phyloP scores from a whole-genome alignment of 1,284 basidiomycete species.

The Ustilago esculenta region DNA sequence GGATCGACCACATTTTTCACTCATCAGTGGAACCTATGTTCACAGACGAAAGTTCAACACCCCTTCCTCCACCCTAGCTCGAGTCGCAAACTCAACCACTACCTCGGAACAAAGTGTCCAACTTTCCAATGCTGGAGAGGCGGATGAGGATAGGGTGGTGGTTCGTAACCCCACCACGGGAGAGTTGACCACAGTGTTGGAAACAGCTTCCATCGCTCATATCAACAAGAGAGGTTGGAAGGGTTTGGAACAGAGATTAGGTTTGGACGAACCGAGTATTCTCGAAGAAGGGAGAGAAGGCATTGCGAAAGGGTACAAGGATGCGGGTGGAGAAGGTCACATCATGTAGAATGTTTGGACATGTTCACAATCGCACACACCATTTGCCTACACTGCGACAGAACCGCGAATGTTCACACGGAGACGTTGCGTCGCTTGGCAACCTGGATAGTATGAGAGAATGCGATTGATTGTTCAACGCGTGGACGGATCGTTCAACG shows the following conservation, averaged over 20 bases:
- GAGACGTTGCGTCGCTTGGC: too few species aligned
- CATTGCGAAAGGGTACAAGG: constrained; percentile 84
- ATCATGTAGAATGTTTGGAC: constrained; percentile 27
- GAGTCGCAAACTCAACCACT: constrained; percentile 1
- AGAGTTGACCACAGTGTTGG: constrained; percentile 70
- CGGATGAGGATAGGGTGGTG: constrained; percentile 68
- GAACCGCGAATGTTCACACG: too few species aligned
- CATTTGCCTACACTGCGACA: too few species aligned
- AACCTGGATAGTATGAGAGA: too few species aligned
- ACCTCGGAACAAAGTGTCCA: constrained; percentile 2
- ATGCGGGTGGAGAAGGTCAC: constrained; percentile 51
- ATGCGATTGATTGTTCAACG: too few species aligned
- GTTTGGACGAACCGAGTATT: constrained; percentile 80
- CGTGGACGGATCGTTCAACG: too few species aligned
- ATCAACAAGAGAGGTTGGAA: constrained; percentile 78
- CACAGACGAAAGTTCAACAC: constrained; percentile 76
- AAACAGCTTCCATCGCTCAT: constrained; percentile 71
- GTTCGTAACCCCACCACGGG: constrained; percentile 74
- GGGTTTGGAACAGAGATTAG: constrained; percentile 83
- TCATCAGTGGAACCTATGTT: constrained; percentile 86
- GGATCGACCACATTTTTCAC: constrained; percentile 75
- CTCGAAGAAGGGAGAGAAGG: constrained; percentile 89
- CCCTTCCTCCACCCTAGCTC: constrained; percentile 47
- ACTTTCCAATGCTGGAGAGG: background rate
- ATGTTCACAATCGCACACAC: too few species aligned